phyloP scores from a whole-genome alignment of 2,329 filamentous ascomycete genomes.

The Alternaria sp. region DNA sequence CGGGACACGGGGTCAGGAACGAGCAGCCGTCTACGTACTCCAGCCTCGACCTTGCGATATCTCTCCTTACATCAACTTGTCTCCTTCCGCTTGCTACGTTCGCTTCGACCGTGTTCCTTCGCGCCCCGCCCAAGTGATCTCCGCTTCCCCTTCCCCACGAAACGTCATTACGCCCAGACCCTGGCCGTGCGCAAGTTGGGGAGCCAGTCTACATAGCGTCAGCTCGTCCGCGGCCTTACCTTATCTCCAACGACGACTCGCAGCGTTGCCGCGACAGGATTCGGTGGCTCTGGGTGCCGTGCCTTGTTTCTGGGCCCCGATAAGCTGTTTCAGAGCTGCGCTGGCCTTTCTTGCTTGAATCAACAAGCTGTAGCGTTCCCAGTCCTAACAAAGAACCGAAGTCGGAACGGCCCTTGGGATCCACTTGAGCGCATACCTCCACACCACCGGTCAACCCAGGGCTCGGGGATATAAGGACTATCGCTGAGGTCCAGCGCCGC shows the following conservation, averaged over 20 bases:
- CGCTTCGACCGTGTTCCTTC: slow-evolving; percentile 2
- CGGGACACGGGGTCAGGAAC: slow-evolving; percentile 29
- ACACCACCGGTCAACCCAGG: slow-evolving; percentile 19
- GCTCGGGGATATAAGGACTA: slow-evolving; percentile 4
- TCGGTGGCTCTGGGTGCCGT: neutral
- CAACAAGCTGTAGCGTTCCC: neutral
- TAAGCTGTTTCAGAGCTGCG: slow-evolving; percentile 2
- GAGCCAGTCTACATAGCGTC: slow-evolving; percentile 26
- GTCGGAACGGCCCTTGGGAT: slow-evolving; percentile 33
- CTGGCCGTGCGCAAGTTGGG: slow-evolving; percentile 26
- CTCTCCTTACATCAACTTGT: slow-evolving; percentile 7
- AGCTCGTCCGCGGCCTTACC: slow-evolving; percentile 15
- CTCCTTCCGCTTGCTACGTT: neutral
- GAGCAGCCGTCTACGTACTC: slow-evolving; percentile 20
- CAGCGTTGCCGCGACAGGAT: slow-evolving; percentile 14
- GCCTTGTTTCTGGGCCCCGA: neutral
- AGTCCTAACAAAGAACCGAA: slow-evolving; percentile 36
- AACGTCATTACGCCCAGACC: slow-evolving; percentile 28
- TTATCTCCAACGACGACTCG: slow-evolving; percentile 24
- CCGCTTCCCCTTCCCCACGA: slow-evolving; percentile 11
- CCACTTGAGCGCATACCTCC: slow-evolving; percentile 39
- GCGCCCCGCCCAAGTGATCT: slow-evolving; percentile 14
- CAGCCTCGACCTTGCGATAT: slow-evolving; percentile 2
- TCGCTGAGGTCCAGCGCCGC: neutral
- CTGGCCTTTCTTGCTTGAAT: slow-evolving; percentile 8